Percentiles rank a stretch among this genome's conserved stretches.
phyloP scores from a whole-genome alignment of 2,329 filamentous ascomycete species.

The Neofusicoccum laricinum region DNA sequence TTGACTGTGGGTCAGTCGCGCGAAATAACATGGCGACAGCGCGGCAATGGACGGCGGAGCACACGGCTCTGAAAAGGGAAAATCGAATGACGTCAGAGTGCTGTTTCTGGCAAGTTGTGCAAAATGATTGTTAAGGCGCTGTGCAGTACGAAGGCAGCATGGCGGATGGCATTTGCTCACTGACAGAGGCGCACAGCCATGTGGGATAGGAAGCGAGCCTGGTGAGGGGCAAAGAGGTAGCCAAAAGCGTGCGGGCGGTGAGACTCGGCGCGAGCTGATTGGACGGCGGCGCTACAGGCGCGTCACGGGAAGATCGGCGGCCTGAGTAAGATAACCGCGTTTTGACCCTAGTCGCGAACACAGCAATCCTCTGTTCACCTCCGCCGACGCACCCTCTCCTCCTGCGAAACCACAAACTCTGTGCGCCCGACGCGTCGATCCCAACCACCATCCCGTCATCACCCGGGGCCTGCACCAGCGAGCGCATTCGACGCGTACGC shows the following conservation, averaged over 20 bases:
- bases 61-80: neutral
- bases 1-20: neutral
- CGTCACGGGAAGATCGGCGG: slow-evolving; percentile 14
- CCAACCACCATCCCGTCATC: slow-evolving; percentile 12
- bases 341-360: slow-evolving; percentile 11
- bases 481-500: slow-evolving; percentile 7
- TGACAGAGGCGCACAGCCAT: neutral
- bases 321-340: slow-evolving; percentile 8
- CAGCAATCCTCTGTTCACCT: slow-evolving; percentile 12
- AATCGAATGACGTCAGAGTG: slow-evolving; percentile 4
- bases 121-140: neutral
- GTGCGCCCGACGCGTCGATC: slow-evolving; percentile 16
- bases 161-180: neutral
- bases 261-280: neutral
- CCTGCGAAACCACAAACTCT: slow-evolving; percentile 12
- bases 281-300: neutral
- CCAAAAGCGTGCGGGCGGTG: slow-evolving; percentile 8
- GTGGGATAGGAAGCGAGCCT: slow-evolving; percentile 12
- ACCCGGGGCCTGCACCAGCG: neutral
- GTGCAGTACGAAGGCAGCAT: neutral
- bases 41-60: neutral
- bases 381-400: slow-evolving; percentile 12
- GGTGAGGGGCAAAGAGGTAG: neutral
- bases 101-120: neutral
- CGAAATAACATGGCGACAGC: neutral